Conservation (phyloP, 2,329 filamentous ascomycete genomes). For the Aureobasidium leucospermi region DNA sequence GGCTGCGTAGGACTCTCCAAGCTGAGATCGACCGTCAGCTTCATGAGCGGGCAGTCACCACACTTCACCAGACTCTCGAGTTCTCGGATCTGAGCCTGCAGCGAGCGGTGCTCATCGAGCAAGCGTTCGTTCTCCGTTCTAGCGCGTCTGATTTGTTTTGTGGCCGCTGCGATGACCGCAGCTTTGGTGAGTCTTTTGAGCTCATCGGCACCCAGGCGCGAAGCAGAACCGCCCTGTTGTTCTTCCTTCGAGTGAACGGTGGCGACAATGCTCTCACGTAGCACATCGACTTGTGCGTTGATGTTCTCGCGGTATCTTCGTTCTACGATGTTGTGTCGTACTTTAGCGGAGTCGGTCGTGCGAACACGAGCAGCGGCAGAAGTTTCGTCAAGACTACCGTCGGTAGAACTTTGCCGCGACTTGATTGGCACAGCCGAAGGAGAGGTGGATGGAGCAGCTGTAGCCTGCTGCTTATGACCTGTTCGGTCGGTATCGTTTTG, state of each 20-base stretch:
- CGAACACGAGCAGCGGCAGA: neutral
- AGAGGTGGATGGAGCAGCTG: neutral
- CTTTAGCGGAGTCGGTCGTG: conserved; percentile 12
- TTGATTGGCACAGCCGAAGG: neutral
- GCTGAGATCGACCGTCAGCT: conserved; percentile 36
- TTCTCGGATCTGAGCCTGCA: conserved; percentile 34
- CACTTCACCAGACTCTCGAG: conserved; percentile 40
- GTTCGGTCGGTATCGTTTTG: neutral
- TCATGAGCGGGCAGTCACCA: conserved; percentile 39
- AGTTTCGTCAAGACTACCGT: neutral
- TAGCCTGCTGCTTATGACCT: neutral
- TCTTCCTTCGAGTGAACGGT: conserved; percentile 33
- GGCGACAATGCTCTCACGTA: conserved; percentile 24
- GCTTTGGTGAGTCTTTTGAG: conserved; percentile 37
- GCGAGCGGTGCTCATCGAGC: conserved; percentile 31
- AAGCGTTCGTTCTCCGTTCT: conserved; percentile 36
- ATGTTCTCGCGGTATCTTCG: conserved; percentile 41
- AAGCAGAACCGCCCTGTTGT: conserved; percentile 34
- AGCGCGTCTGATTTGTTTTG: conserved; percentile 40
- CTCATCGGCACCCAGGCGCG: conserved; percentile 12
- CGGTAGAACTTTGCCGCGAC: conserved; percentile 7
- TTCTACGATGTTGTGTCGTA: conserved; percentile 38
- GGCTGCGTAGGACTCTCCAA: conserved; percentile 4
- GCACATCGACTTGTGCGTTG: conserved; percentile 38
- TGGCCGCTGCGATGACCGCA: conserved; percentile 40